Evolutionary conservation across 108 stramenopile species (phyloP).

Genomic region (Schizochytrium sp.): DNA sequence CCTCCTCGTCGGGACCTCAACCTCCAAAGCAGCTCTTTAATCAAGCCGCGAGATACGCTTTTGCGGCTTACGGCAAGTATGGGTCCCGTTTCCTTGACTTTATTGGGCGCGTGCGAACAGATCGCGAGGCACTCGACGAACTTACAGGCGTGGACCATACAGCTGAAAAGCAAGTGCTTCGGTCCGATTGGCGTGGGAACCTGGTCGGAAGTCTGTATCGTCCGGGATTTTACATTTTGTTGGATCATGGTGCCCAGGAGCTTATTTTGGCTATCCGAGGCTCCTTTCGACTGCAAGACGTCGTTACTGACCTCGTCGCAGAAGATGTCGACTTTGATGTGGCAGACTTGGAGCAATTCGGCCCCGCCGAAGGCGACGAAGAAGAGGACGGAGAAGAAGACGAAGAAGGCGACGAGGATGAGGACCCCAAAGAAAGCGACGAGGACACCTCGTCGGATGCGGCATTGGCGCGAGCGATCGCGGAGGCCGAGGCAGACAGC

Average conservation of each 20-base stretch:
- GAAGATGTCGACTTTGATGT: background rate
- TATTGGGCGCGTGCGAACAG: background rate
- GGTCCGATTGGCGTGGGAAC: background rate
- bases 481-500: no score
- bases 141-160: background rate
- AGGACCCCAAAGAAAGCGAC: background rate
- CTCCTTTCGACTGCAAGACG: background rate
- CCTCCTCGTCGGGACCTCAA: background rate
- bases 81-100: background rate
- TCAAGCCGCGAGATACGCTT: background rate
- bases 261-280: background rate
- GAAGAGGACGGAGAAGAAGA: background rate
- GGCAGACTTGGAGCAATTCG: background rate
- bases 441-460: background rate
- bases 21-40: background rate
- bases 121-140: background rate
- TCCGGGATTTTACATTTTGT: background rate
- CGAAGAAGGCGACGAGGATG: background rate
- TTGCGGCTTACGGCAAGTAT: background rate
- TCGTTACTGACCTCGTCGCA: background rate
- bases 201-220: background rate
- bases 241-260: background rate
- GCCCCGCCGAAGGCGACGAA: background rate
- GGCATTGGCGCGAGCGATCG: no score
- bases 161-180: background rate